phyloP scores from a whole-genome alignment of 345 rosid species.

The Dimocarpus longan region DNA sequence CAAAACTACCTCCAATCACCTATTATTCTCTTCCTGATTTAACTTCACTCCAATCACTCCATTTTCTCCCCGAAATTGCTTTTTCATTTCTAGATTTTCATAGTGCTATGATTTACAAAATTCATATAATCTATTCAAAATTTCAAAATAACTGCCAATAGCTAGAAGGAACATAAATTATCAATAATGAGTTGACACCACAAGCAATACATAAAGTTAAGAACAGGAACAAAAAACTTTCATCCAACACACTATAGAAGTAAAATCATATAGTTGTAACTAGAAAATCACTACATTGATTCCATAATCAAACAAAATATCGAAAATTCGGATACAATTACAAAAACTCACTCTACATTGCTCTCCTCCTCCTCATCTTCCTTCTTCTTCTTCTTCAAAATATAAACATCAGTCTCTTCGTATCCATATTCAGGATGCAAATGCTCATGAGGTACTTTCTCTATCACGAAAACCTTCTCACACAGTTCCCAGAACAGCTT shows the following conservation, averaged over 20 bases:
- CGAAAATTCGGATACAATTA: neutral
- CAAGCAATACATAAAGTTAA: neutral
- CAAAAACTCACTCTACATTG: slow-evolving; percentile 11
- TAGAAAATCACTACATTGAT: neutral
- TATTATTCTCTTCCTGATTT: neutral
- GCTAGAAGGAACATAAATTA: neutral
- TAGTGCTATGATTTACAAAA: neutral
- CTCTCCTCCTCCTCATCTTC: slow-evolving; percentile 11
- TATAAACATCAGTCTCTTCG: slow-evolving; percentile 80
- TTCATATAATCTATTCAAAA: neutral
- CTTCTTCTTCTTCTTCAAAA: slow-evolving; percentile 64
- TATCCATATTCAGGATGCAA: slow-evolving; percentile 79
- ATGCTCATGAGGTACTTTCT: slow-evolving; percentile 83
- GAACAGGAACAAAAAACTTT: neutral
- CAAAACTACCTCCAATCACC: no score
- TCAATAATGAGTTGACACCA: neutral
- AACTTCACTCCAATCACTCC: neutral
- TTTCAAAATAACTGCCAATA: neutral
- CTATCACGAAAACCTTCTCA: slow-evolving; percentile 58
- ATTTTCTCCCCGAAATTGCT: neutral
- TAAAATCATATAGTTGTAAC: neutral
- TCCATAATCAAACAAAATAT: neutral
- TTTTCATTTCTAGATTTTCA: neutral
- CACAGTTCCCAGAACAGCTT: slow-evolving; percentile 77
- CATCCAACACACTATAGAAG: neutral